These are phyloP conservation scores for Scutellaria minor DNA, from an alignment of 257 asterid species.

Conservation along the genomic window DNA sequence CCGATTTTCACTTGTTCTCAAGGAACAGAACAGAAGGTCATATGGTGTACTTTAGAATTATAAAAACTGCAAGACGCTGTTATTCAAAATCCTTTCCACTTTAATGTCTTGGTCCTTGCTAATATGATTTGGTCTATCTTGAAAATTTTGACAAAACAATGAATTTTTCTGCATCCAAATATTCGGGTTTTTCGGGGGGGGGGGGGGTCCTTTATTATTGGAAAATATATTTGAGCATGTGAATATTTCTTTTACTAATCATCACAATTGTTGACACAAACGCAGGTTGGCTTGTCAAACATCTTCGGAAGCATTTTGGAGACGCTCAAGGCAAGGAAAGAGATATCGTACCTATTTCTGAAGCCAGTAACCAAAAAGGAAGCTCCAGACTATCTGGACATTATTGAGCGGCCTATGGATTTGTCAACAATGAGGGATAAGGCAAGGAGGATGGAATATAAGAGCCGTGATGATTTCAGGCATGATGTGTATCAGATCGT, in stretches of 20 bases:
- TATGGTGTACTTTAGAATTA: not conserved
- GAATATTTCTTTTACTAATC: too few relatives aligned
- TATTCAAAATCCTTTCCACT: not conserved
- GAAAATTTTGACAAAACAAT: not conserved
- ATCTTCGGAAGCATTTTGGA: constrained; percentile 78
- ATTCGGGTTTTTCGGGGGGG: not conserved
- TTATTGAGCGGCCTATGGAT: constrained; percentile 84
- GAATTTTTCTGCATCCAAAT: constrained; percentile 2
- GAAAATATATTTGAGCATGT: too few relatives aligned
- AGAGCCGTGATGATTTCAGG: constrained; percentile 81
- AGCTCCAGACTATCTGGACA: constrained; percentile 82
- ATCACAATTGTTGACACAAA: not conserved
- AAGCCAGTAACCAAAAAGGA: constrained; percentile 94
- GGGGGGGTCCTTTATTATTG: too few relatives aligned
- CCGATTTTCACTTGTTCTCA: constrained; percentile 2
- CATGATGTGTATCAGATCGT: constrained; percentile 79
- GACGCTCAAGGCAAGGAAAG: constrained; percentile 59
- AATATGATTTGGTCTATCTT: not conserved
- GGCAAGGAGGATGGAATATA: constrained; percentile 78
- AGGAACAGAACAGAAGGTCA: not conserved
- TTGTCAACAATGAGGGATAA: constrained; percentile 79
- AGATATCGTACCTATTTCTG: constrained; percentile 74
- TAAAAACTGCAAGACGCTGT: constrained; percentile 3
- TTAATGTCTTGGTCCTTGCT: not conserved
- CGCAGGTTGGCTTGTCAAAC: constrained; percentile 89